phyloP scores from a whole-genome alignment of 495 filamentous ascomycete genomes.

The Hyaloscypha hepaticicola region DNA sequence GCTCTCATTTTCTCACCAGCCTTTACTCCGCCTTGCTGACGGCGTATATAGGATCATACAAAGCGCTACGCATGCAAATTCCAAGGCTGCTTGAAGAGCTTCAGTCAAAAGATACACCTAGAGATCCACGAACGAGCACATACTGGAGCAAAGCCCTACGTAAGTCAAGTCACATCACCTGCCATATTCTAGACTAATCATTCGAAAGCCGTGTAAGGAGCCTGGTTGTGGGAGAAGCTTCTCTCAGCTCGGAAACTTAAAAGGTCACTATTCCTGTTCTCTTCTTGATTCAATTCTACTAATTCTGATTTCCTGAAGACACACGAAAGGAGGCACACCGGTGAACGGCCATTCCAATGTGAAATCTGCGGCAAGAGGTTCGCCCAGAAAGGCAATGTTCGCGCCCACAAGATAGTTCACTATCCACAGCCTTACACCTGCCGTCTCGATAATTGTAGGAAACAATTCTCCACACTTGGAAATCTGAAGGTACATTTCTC shows the following conservation, averaged over 20 bases:
- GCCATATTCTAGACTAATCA: background rate
- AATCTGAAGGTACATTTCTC: conserved; percentile 71
- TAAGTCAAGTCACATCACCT: conserved; percentile 57
- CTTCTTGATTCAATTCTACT: conserved; percentile 14
- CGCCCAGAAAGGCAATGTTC: conserved; percentile 82
- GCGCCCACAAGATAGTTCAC: conserved; percentile 84
- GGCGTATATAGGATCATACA: conserved; percentile 33
- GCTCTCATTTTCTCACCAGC: too few species aligned
- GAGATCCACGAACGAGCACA: conserved; percentile 90
- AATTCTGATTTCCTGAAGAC: conserved; percentile 55
- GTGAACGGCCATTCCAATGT: conserved; percentile 83
- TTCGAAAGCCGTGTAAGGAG: conserved; percentile 64
- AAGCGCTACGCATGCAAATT: conserved; percentile 77
- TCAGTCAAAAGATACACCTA: conserved; percentile 89
- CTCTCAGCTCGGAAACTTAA: conserved; percentile 85
- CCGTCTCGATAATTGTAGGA: conserved; percentile 75
- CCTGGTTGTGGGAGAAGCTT: conserved; percentile 76
- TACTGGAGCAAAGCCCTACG: conserved; percentile 88
- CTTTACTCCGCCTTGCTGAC: conserved; percentile 7
- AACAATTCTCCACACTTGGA: conserved; percentile 83
- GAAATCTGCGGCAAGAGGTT: conserved; percentile 79
- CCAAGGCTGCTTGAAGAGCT: conserved; percentile 74
- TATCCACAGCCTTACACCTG: conserved; percentile 77
- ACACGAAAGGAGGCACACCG: conserved; percentile 82
- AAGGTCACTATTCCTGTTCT: conserved; percentile 43